Evolutionary conservation across 2,329 filamentous ascomycete genomes (phyloP), one percentile per base, ranked within the genome.

Genomic region (Phyllosticta paracitricarpa): DNA sequence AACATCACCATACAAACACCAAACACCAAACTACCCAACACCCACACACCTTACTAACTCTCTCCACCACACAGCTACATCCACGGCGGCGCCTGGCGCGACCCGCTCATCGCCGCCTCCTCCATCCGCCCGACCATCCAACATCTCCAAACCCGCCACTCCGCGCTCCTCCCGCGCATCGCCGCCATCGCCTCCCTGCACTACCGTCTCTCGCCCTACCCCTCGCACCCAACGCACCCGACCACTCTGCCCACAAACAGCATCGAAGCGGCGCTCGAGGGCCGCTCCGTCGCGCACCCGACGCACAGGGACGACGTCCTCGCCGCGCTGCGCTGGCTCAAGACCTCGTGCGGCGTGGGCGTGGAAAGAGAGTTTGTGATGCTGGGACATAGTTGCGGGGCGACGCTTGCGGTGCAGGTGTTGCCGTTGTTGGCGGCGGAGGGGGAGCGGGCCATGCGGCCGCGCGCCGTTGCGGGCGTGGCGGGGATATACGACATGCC

Each of bases 401-500:
- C 81, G 2, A 85, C 83, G 4, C 72, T 91, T 51, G 80, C 83
- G 0, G 79, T 84, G 61, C 88, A 91, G 72, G 70, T 82, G 19
- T 28, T 56, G 35, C 51, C 14, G 71, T 82, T 30, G 81, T 82
- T 79, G 74, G 75, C 54, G 68, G 73, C 17, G 67, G 74, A 56
- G 72, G 70, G 70, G 65, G 17, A 22, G 19, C 1, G 19, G 19
- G 19, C 19, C 19, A 22, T 22, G 14, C 66, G 65, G 6, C 84
- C 84, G 0, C 68, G 74, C 2, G 82, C 79, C 2, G 72, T 89
- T 17, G 69, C 89, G 4, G 81, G 84, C 35, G 72, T 88, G 19
- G 82, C 82, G 61, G 87, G 88, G 0, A 83, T 91, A 22, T 89
- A 89, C 71, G 82, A 88, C 68, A 71, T 91, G 8, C 77, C 77